A percentile compares a stretch with the other conserved stretches of the same genome.
phyloP scores from a whole-genome alignment of 306 rosid species.

The Cucumis sativus region DNA sequence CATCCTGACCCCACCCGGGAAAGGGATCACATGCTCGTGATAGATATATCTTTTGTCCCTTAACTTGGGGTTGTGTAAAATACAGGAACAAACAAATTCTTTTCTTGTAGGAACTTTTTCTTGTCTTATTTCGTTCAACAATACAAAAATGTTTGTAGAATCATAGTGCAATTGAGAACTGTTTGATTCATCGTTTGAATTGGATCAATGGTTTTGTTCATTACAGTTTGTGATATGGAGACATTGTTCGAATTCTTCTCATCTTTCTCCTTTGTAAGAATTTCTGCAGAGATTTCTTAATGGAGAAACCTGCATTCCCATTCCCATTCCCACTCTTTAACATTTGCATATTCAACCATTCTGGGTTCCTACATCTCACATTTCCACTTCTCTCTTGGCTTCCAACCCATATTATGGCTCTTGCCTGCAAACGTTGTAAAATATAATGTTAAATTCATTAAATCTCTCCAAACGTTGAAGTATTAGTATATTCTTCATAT shows the following conservation, averaged over 20 bases:
- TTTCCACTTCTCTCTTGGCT: neutral
- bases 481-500: too few relatives aligned
- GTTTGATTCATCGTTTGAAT: neutral
- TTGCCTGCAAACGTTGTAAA: neutral
- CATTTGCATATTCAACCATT: neutral
- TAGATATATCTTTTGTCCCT: neutral
- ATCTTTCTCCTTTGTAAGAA: conserved; percentile 3
- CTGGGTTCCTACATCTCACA: neutral
- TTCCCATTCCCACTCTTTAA: neutral
- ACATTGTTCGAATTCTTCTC: neutral
- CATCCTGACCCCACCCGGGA: neutral
- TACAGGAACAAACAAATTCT: neutral
- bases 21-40: neutral
- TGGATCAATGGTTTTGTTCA: neutral
- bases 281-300: conserved; percentile 5
- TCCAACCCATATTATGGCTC: neutral
- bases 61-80: neutral
- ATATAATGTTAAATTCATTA: neutral
- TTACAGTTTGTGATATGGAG: conserved; percentile 5
- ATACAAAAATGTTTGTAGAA: neutral
- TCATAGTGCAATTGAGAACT: neutral
- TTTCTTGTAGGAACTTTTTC: neutral
- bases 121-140: neutral
- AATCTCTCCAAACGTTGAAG: neutral
- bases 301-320: neutral